Evolutionary conservation across 768 basidiomycete genomes (phyloP).

Genomic region (Psilocybe cyanescens): DNA sequence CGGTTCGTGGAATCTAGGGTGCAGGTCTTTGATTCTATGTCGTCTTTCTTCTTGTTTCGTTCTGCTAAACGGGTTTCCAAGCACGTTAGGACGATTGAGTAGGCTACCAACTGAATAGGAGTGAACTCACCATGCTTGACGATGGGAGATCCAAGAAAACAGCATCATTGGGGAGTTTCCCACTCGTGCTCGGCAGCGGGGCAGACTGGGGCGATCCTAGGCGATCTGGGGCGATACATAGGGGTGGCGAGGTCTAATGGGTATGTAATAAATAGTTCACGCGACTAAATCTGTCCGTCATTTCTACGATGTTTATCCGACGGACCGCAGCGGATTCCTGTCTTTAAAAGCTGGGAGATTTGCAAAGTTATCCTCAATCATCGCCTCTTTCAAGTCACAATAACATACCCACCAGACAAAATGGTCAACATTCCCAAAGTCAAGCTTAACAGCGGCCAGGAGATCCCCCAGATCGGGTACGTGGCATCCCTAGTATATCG

Average conservation of each 20-base stretch:
- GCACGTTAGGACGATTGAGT: background rate
- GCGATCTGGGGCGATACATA: background rate
- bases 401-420: background rate
- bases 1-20: constrained; percentile 32
- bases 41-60: constrained; percentile 41
- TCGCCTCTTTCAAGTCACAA: constrained; percentile 2
- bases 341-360: constrained; percentile 1
- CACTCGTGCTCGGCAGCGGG: background rate
- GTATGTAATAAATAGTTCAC: constrained; percentile 3
- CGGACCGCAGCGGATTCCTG: constrained; percentile 10
- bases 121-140: constrained; percentile 25
- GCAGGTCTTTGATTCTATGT: constrained; percentile 27
- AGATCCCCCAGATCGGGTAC: constrained; percentile 33
- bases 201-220: background rate
- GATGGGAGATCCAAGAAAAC: constrained; percentile 26
- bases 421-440: constrained; percentile 31
- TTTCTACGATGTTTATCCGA: constrained; percentile 18
- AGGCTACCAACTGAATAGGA: constrained; percentile 1
- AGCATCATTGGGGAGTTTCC: constrained; percentile 17
- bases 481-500: constrained; percentile 2
- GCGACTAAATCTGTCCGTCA: constrained; percentile 10
- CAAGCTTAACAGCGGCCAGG: constrained; percentile 32
- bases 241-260: background rate
- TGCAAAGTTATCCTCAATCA: constrained; percentile 6
- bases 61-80: constrained; percentile 21